Base-by-base conservation (phyloP, 2,329 filamentous ascomycete species). In the Nemania sp. region DNA sequence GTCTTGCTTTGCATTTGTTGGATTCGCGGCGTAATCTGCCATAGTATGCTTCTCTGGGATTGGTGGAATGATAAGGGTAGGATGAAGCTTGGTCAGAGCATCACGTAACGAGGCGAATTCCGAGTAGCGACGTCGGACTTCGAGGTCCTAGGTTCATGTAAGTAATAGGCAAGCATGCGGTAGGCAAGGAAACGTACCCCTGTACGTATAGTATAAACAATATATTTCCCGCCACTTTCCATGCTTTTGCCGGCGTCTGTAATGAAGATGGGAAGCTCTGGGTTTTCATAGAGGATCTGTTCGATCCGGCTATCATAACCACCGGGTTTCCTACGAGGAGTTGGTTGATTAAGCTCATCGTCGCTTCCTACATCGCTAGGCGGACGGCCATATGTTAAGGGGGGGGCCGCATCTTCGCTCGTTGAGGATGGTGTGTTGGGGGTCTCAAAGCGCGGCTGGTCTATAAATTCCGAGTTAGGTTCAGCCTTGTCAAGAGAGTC, bases 11-110 rank as follows among this genome's bases (percentile, higher is more conserved):
- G 97, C 97, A 76, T 95, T 98, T 43, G 96, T 99, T 1, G 97
- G 96, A 75, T 97, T 98, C 29, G 97, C 94, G 18, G 96, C 96
- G 78, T 99, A 99, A 80, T 99, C 96, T 69, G 95, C 95, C 92
- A 99, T 97, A 53, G 94, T 96, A 80, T 99, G 96, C 81, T 99
- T 99, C 82, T 99, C 97, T 24, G 96, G 96, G 76, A 99, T 99
- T 2, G 96, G 96, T 7, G 96, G 97, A 60, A 99, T 92, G 75
- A 99, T 92, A 49, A 99, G 87, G 0, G 96, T 99, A 7, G 97
- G 96, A 78, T 99, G 97, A 70, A 99, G 87, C 74, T 92, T 92
- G 54, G 94, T 94, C 29, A 99, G 87, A 2, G 95, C 95, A 75
- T 94, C 91, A 76, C 96, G 89, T 65, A 99, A 84, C 18, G 95